Evolutionary conservation across 73 alveolate species (phyloP), one percentile per base, ranked within the genome.

Genomic region (Durusdinium trenchii): DNA sequence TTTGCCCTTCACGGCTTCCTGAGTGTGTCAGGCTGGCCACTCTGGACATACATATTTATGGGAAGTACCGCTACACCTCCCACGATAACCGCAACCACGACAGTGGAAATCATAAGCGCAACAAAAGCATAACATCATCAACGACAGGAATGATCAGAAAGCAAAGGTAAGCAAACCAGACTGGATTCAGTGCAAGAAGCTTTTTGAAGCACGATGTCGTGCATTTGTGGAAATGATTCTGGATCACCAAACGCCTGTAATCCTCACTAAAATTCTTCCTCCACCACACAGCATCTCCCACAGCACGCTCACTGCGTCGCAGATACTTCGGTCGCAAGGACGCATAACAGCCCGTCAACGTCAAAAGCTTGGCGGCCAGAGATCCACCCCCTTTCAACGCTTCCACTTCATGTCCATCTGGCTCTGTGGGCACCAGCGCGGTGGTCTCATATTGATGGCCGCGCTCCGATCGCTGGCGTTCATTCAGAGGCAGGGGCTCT

Each of bases 221-320:
- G 78, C 94, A 84, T 51, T 51, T 84, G 78, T 84, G 94, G 20
- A 83, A 47, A 48, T 83, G 93, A n/a, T 83, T 83, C 48, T 83
- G 93, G 71, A 83, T 83, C n/a, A 47, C 93, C 69, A 83, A 32
- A 4, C 93, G 45, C 30, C 93, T 28, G 73, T 83, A 83, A 73
- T 83, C 93, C 40, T 47, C 36, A 30, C 28, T 30, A n/a, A 83
- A 28, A 46, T 32, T 46, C 51, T 26, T 46, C 46, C n/a, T 47
- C 75, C 93, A 83, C 48, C 50, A 3, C 50, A 28, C n/a, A n/a
- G n/a, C n/a, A n/a, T n/a, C n/a, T n/a, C n/a, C n/a, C n/a, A n/a
- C n/a, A n/a, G n/a, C n/a, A n/a, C n/a, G n/a, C n/a, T n/a, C n/a
- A n/a, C n/a, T n/a, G n/a, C n/a, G 26, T 18, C 93, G 47, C 47